Percentiles rank a stretch among this genome's conserved stretches.
Evolutionary conservation across 495 filamentous ascomycete genomes (phyloP).

Genomic region (Penicillium parvum): DNA sequence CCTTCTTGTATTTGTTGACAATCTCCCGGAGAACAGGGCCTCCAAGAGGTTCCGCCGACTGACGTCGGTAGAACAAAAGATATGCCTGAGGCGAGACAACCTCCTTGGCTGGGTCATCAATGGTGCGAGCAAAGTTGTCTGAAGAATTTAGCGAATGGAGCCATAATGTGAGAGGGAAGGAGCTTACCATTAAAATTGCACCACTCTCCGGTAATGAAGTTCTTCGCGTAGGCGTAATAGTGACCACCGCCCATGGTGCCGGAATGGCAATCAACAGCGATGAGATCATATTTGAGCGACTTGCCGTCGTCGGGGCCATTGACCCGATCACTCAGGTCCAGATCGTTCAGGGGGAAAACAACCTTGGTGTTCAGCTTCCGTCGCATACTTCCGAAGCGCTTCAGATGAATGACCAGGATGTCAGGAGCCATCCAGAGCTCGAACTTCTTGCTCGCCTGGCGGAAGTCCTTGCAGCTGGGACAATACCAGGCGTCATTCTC

Average conservation of each 20-base stretch:
- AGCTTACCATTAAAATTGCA: conserved; percentile 89
- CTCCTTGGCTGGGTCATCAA: conserved; percentile 45
- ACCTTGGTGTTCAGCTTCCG: conserved; percentile 85
- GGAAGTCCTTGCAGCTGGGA: conserved; percentile 88
- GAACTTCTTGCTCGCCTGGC: conserved; percentile 89
- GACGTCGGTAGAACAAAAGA: conserved; percentile 92
- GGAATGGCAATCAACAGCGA: conserved; percentile 92
- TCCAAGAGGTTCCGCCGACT: conserved; percentile 68
- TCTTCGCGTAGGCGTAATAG: conserved; percentile 91
- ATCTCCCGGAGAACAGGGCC: conserved; percentile 69
- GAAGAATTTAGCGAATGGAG: conserved; percentile 9
- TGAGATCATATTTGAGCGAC: conserved; percentile 79
- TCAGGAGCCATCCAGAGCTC: conserved; percentile 96
- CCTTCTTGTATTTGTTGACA: conserved; percentile 46
- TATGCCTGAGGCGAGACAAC: conserved; percentile 74
- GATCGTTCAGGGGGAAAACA: conserved; percentile 81
- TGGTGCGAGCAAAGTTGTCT: conserved; percentile 65
- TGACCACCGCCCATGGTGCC: conserved; percentile 90
- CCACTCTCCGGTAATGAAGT: conserved; percentile 79
- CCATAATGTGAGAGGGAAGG: neutral
- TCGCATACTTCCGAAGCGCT: conserved; percentile 72
- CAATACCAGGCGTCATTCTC: conserved; percentile 97
- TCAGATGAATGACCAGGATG: conserved; percentile 90
- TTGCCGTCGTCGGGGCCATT: conserved; percentile 73
- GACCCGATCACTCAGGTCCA: conserved; percentile 78